Conservation (phyloP, 192 early-diverging fungal genomes). For the Coemansia sp. region DNA sequence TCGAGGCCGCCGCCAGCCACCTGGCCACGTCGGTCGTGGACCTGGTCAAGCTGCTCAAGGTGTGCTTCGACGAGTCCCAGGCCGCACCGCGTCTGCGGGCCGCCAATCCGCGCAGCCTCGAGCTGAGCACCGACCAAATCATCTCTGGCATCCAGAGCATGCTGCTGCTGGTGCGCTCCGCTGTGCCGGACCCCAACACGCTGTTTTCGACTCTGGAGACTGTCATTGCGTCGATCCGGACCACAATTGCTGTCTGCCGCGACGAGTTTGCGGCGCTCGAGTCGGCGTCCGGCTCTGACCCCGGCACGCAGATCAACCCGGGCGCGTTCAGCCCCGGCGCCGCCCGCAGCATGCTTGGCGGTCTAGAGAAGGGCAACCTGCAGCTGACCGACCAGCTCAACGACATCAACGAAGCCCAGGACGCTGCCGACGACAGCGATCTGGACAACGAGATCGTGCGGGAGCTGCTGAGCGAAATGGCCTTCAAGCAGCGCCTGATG, state of each 20-base stretch:
- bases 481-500: conserved; percentile 78
- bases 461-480: conserved; percentile 56
- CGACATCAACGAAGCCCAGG: conserved; percentile 51
- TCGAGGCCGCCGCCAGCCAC: conserved; percentile 77
- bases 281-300: not conserved
- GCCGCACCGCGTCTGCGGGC: conserved; percentile 28
- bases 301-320: conserved; percentile 9
- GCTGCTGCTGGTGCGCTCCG: conserved; percentile 38
- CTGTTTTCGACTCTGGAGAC: conserved; percentile 38
- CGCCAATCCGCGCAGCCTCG: conserved; percentile 18
- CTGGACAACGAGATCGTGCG: conserved; percentile 51
- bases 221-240: conserved; percentile 28
- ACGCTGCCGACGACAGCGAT: conserved; percentile 41
- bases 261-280: conserved; percentile 18
- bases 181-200: conserved; percentile 28
- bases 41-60: conserved; percentile 59
- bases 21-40: conserved; percentile 77
- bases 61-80: conserved; percentile 44
- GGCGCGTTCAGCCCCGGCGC: conserved; percentile 23
- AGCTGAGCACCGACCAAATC: conserved; percentile 47
- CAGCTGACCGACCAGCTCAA: conserved; percentile 50
- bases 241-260: conserved; percentile 32
- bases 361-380: conserved; percentile 45
- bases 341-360: conserved; percentile 24
- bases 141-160: conserved; percentile 47